Percentiles rank a stretch among this genome's conserved stretches.
These are phyloP conservation scores for Colletotrichum sp. DNA, from an alignment of 2,329 filamentous ascomycete genomes.

Conservation along the genomic window DNA sequence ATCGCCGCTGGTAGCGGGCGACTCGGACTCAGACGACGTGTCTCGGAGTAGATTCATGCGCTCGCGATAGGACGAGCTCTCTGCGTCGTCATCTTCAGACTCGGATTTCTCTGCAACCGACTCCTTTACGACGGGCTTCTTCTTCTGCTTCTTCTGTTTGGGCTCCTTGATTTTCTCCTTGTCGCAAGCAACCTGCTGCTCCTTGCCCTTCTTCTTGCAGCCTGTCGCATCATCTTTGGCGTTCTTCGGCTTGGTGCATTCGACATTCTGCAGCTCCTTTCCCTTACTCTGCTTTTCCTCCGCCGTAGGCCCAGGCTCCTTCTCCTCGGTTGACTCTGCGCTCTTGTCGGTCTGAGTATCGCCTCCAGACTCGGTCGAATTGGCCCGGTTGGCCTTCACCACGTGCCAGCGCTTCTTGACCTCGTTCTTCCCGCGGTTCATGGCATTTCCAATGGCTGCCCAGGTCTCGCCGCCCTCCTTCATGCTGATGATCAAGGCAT, in stretches of 20 bases:
- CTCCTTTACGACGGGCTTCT: constrained; percentile 11
- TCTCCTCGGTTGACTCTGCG: background rate
- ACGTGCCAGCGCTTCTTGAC: constrained; percentile 35
- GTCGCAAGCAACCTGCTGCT: background rate
- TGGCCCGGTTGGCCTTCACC: constrained; percentile 29
- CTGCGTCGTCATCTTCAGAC: constrained; percentile 9
- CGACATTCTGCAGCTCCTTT: background rate
- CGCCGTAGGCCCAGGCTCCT: background rate
- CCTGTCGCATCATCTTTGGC: background rate
- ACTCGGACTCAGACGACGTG: constrained; percentile 27
- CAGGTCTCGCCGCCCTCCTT: constrained; percentile 34
- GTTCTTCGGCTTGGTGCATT: background rate
- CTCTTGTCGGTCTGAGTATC: background rate
- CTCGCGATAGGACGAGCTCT: background rate
- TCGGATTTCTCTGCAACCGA: background rate
- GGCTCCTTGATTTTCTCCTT: background rate
- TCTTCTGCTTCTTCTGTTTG: background rate
- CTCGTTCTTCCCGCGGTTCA: constrained; percentile 32
- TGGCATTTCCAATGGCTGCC: constrained; percentile 31
- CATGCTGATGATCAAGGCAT: constrained; percentile 37
- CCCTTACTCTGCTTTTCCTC: background rate
- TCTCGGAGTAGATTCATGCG: constrained; percentile 28
- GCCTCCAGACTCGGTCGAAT: background rate
- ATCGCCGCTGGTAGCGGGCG: constrained; percentile 14
- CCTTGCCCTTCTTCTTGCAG: background rate